These are phyloP conservation scores for Saccharomycopsis selenospora DNA, from an alignment of 805 yeast genomes.

Conservation along the genomic window DNA sequence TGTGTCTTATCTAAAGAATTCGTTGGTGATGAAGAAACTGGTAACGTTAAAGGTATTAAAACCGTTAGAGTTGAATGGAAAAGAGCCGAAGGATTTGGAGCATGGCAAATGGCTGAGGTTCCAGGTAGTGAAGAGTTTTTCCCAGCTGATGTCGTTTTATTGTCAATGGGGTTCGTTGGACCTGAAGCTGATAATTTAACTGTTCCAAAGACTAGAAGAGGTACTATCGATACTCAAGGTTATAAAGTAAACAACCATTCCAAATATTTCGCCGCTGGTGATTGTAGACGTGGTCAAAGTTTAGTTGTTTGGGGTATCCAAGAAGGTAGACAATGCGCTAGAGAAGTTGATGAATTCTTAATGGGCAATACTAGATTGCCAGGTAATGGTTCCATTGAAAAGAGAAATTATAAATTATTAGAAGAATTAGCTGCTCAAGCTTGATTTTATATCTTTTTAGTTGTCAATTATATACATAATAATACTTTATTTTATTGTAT, in stretches of 20 bases:
- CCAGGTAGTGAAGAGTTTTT: slow-evolving; percentile 92
- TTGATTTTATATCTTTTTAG: slow-evolving; percentile 1
- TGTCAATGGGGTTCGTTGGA: slow-evolving; percentile 97
- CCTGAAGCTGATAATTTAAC: slow-evolving; percentile 80
- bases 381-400: slow-evolving; percentile 88
- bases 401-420: slow-evolving; percentile 68
- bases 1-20: slow-evolving; percentile 93
- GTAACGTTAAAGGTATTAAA: slow-evolving; percentile 90
- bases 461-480: not conserved
- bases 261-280: slow-evolving; percentile 92
- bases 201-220: slow-evolving; percentile 68
- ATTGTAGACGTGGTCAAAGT: slow-evolving; percentile 97
- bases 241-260: slow-evolving; percentile 59
- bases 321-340: slow-evolving; percentile 98
- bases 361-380: slow-evolving; percentile 80
- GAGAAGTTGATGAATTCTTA: slow-evolving; percentile 77
- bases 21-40: slow-evolving; percentile 80
- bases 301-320: slow-evolving; percentile 99
- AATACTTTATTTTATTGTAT: too few species aligned
- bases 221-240: slow-evolving; percentile 58
- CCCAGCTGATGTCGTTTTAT: slow-evolving; percentile 88
- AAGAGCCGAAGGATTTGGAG: slow-evolving; percentile 78
- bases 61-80: slow-evolving; percentile 98
- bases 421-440: slow-evolving; percentile 36
- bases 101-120: slow-evolving; percentile 98